Evolutionary conservation across 257 asterid genomes (phyloP), one percentile per base, ranked within the genome.

Genomic region (Coffea eugenioides): DNA sequence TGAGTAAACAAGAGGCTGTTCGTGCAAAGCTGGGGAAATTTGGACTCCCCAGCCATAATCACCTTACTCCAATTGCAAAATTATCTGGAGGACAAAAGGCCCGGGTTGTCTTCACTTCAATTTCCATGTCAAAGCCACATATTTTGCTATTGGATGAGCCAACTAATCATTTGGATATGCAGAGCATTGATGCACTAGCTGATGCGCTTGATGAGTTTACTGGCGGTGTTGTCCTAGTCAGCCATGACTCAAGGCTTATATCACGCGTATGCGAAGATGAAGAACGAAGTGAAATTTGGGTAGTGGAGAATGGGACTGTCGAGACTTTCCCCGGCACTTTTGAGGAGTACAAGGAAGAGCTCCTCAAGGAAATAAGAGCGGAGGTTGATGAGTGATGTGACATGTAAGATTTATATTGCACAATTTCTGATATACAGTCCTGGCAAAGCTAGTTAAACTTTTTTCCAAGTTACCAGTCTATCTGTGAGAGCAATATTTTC

Each of bases 121-220:
- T 91, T 59, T 90, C 97, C 49, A 91, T 91, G 97, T 88, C 93
- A 2, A 90, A 87, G 80, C 94, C 94, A 2, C 94, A 91, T 74
- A 91, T 91, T 80, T 81, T 91, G 31, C 88, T 91, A 9, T 54
- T 91, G 18, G 97, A 91, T 48, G 94, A 91, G 82, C 97, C 94
- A 8, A 91, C 97, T 9, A 90, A 90, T 86, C 97, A 91, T 79
- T 77, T 91, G 85, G 97, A 91, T 83, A 91, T 91, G 97, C 94
- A 90, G 76, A 91, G 97, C 71, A 91, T 88, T 27, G 97, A 91
- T 75, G 94, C 94, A 3, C 71, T 91, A 57, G 93, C 94, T 2
- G 94, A 88, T 82, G 97, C 97, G 1, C 90, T 91, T 1, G 97
- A 91, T 66, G 93, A 90, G 84, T 90, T 91, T 74, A 90, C 87